These are phyloP conservation scores for Beverwykella pulmonaria DNA, from an alignment of 495 filamentous ascomycete species.

Conservation along the genomic window DNA sequence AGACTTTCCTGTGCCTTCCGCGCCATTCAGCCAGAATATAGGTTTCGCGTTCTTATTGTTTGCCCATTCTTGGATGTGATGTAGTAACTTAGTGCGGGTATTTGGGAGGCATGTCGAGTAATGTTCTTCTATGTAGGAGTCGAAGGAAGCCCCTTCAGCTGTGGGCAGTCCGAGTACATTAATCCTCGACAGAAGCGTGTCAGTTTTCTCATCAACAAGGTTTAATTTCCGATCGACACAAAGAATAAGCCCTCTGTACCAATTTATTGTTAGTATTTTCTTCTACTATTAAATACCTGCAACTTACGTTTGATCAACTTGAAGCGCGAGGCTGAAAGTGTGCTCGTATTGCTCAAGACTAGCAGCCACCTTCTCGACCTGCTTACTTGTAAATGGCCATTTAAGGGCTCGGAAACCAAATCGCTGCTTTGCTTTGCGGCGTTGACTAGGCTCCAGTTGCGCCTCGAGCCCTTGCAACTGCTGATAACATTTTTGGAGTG, in stretches of 20 bases:
- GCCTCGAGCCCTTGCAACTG: slow-evolving; percentile 43
- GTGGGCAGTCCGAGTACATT: slow-evolving; percentile 6
- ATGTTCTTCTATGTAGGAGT: slow-evolving; percentile 30
- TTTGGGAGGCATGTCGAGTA: slow-evolving; percentile 28
- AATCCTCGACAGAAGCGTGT: slow-evolving; percentile 7
- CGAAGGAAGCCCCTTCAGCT: slow-evolving; percentile 32
- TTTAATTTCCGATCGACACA: too few species aligned
- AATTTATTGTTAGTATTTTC: slow-evolving; percentile 3
- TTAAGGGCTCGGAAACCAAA: slow-evolving; percentile 39
- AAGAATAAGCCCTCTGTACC: slow-evolving; percentile 13
- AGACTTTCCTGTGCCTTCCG: neutral
- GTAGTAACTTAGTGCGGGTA: slow-evolving; percentile 37
- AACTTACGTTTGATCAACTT: slow-evolving; percentile 50
- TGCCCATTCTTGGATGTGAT: slow-evolving; percentile 29
- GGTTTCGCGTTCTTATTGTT: slow-evolving; percentile 13
- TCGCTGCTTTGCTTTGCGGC: slow-evolving; percentile 37
- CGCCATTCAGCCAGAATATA: slow-evolving; percentile 45
- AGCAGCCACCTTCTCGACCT: slow-evolving; percentile 46
- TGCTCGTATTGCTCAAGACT: slow-evolving; percentile 46
- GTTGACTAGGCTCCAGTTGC: slow-evolving; percentile 45
- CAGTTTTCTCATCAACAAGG: slow-evolving; percentile 21
- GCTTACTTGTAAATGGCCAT: slow-evolving; percentile 50
- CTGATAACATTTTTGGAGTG: slow-evolving; percentile 37
- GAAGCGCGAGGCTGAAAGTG: slow-evolving; percentile 45
- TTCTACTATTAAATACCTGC: neutral